Evolutionary conservation across 2,329 filamentous ascomycete genomes (phyloP), one percentile per base, ranked within the genome.

Genomic region (Biscogniauxia sp.): DNA sequence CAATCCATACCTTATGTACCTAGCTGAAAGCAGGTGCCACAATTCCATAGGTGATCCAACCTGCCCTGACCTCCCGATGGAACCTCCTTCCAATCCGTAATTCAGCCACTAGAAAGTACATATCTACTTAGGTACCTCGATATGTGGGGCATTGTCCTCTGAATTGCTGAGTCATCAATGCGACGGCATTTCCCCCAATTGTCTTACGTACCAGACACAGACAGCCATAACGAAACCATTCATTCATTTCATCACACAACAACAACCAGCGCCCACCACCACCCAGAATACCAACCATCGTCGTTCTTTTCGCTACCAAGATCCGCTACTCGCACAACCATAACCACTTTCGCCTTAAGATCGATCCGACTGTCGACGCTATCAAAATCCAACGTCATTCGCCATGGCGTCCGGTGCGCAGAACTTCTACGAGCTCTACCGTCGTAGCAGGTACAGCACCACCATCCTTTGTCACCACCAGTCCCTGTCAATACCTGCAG

Each of bases 401-500:
- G 70, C 68, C 58, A 74, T 74, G 72, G 72, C 72, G 78, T 79
- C 84, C 60, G 77, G 79, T 54, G 78, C 75, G 64, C 83, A 86
- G 75, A 84, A 84, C 37, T 88, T 84, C 82, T 99, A 98, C 79
- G 95, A 99, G 86, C 88, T 99, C 74, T 99, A 99, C 79, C 92
- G 95, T 72, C 90, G 93, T 81, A 97, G 93, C 87, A 98, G 94
- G 95, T 98, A 92, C 60, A 64, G 63, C 65, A 54, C 61, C 61
- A 57, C 52, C 58, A 57, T 61, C 55, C 61, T 60, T 64, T 26
- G 19, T 32, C 25, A 26, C 23, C 55, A 60, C 51, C 53, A 56
- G 51, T 53, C 20, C 53, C 56, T 55, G 49, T 25, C n/a, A 45
- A 13, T 3, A 45, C 13, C 6, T 45, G 7, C 17, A 45, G 37